A percentile compares a stretch with the other conserved stretches of the same genome.
These are phyloP conservation scores for Phytopythium kandeliae DNA, from an alignment of 352 stramenopile species.

Conservation along the genomic window DNA sequence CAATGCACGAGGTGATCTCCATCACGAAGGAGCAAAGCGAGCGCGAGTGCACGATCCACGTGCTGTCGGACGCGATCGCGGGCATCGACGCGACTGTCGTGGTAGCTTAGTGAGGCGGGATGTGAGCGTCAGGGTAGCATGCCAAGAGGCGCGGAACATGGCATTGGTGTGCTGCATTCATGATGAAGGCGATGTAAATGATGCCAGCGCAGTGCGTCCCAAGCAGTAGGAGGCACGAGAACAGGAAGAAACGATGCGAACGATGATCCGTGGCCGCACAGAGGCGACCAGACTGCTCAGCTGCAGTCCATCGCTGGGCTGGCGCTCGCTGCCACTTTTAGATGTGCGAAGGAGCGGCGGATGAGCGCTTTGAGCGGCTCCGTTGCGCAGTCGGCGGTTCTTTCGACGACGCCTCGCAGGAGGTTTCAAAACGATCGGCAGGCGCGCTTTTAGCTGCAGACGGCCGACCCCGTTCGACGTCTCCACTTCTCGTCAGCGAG, in stretches of 20 bases:
- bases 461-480: not conserved
- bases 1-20: constrained; percentile 25
- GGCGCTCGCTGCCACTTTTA: not conserved
- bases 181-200: not conserved
- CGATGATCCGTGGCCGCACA: no score
- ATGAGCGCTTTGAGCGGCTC: not conserved
- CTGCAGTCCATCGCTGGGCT: no score
- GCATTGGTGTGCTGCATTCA: not conserved
- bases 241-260: not conserved
- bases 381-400: not conserved
- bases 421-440: constrained; percentile 6
- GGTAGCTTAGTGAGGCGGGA: constrained; percentile 1
- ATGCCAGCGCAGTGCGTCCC: no score
- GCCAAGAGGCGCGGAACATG: not conserved
- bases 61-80: constrained; percentile 52
- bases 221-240: not conserved
- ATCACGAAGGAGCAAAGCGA: constrained; percentile 8
- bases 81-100: constrained; percentile 23
- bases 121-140: not conserved
- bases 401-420: not conserved
- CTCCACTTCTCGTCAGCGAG: not conserved
- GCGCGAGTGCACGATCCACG: constrained; percentile 24
- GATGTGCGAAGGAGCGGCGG: not conserved
- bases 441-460: not conserved
- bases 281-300: no score